Evolutionary conservation across 1,284 basidiomycete species (phyloP).

Genomic region (Ceratobasidium sp.): DNA sequence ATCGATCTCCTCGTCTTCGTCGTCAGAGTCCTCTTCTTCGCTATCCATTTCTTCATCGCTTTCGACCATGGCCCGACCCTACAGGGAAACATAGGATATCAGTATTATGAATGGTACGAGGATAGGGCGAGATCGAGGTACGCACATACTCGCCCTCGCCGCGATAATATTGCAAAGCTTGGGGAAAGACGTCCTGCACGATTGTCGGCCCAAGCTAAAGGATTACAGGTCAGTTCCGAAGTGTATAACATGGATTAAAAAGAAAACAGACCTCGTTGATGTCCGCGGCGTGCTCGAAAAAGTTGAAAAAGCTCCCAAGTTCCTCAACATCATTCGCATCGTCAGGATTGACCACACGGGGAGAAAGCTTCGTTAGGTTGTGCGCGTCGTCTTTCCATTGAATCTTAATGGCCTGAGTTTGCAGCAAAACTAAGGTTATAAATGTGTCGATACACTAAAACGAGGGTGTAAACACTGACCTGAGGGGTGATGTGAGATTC

Average conservation of each 20-base stretch:
- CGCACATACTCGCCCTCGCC: constrained; percentile 64
- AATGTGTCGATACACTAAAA: constrained; percentile 1
- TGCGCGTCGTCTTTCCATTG: constrained; percentile 86
- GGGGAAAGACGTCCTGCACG: constrained; percentile 80
- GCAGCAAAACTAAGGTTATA: constrained; percentile 25
- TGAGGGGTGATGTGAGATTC: constrained; percentile 74
- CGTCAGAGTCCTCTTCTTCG: constrained; percentile 32
- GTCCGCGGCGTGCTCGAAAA: constrained; percentile 78
- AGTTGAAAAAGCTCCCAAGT: constrained; percentile 89
- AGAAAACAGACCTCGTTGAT: constrained; percentile 71
- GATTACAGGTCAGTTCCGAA: not conserved
- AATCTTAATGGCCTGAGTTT: constrained; percentile 71
- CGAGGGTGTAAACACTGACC: constrained; percentile 61
- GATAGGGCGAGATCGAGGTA: not conserved
- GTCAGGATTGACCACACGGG: constrained; percentile 68
- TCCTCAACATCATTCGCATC: constrained; percentile 63
- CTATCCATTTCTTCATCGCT: constrained; percentile 41
- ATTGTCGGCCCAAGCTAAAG: constrained; percentile 76
- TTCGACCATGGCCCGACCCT: constrained; percentile 29
- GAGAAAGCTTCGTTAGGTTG: constrained; percentile 82
- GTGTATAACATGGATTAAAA: not conserved
- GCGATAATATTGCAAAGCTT: constrained; percentile 82
- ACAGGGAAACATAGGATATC: not conserved
- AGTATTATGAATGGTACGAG: not conserved
- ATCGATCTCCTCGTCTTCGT: constrained; percentile 41